Conservation (phyloP, 2,329 filamentous ascomycete species). For the Setomelanomma holmii region DNA sequence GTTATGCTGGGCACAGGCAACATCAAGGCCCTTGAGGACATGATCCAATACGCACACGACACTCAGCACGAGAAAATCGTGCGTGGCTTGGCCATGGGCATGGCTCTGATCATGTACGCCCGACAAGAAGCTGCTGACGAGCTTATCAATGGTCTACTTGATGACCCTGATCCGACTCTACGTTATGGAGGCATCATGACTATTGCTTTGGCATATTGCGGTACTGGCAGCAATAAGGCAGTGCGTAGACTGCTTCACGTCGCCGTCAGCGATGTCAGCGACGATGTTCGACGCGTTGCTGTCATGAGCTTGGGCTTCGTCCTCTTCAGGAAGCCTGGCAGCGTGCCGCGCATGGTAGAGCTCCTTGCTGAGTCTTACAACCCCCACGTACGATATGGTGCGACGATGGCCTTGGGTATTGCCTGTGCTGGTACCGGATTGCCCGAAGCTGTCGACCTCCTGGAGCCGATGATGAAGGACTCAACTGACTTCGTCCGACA, state of each 20-base stretch:
- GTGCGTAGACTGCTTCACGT: constrained; percentile 94
- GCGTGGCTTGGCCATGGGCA: constrained; percentile 90
- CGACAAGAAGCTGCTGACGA: constrained; percentile 94
- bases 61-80: constrained; percentile 99
- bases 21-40: constrained; percentile 88
- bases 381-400: constrained; percentile 96
- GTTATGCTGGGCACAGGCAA: constrained; percentile 99
- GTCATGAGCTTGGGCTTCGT: constrained; percentile 99
- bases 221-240: constrained; percentile 97
- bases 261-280: constrained; percentile 96
- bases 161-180: constrained; percentile 90
- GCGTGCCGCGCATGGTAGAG: constrained; percentile 98
- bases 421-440: constrained; percentile 96
- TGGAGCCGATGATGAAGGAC: constrained; percentile 99
- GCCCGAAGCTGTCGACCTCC: constrained; percentile 92
- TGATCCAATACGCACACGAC: constrained; percentile 97
- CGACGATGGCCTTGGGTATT: constrained; percentile 97
- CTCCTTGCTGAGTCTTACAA: constrained; percentile 98
- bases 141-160: constrained; percentile 89
- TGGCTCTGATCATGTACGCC: constrained; percentile 98
- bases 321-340: constrained; percentile 95
- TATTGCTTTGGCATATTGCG: constrained; percentile 96
- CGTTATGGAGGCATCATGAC: constrained; percentile 98
- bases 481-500: constrained; percentile 98
- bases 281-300: constrained; percentile 93